A percentile compares a stretch with the other conserved stretches of the same genome.
Evolutionary conservation across 306 rosid species (phyloP).

Genomic region (Quercus berberidifolia): DNA sequence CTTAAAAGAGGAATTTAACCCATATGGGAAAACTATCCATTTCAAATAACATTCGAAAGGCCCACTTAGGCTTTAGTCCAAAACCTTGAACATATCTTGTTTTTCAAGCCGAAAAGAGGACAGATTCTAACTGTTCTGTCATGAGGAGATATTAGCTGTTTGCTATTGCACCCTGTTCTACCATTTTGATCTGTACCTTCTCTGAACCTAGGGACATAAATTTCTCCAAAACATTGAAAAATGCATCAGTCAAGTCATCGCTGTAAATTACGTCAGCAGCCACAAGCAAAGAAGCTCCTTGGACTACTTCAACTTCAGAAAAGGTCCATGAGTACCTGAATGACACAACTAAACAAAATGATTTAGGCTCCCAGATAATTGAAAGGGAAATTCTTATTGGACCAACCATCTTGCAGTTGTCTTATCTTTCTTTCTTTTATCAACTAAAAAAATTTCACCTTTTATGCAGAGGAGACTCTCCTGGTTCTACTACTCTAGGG

Average conservation of each 20-base stretch:
- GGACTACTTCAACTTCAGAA: slow-evolving; percentile 66
- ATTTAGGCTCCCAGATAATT: not conserved
- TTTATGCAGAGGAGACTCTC: slow-evolving; percentile 33
- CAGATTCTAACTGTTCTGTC: not conserved
- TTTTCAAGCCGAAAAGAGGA: not conserved
- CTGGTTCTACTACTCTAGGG: slow-evolving; percentile 42
- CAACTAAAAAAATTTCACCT: slow-evolving; percentile 40
- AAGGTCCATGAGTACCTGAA: slow-evolving; percentile 69
- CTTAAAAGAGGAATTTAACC: not conserved
- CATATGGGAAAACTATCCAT: not conserved
- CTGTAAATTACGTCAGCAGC: slow-evolving; percentile 94
- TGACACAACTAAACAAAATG: slow-evolving; percentile 21
- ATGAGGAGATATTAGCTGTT: not conserved
- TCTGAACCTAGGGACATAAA: slow-evolving; percentile 69
- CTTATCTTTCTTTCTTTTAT: not conserved
- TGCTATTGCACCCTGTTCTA: not conserved
- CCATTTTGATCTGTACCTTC: slow-evolving; percentile 42
- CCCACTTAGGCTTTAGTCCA: not conserved
- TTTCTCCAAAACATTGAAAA: slow-evolving; percentile 58
- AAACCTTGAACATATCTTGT: not conserved
- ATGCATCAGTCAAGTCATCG: slow-evolving; percentile 77
- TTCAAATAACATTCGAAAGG: not conserved
- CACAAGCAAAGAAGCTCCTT: slow-evolving; percentile 66
- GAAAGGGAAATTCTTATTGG: not conserved
- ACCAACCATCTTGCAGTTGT: not conserved